phyloP scores from a whole-genome alignment of 805 yeast genomes.

The Pichia scutulata region DNA sequence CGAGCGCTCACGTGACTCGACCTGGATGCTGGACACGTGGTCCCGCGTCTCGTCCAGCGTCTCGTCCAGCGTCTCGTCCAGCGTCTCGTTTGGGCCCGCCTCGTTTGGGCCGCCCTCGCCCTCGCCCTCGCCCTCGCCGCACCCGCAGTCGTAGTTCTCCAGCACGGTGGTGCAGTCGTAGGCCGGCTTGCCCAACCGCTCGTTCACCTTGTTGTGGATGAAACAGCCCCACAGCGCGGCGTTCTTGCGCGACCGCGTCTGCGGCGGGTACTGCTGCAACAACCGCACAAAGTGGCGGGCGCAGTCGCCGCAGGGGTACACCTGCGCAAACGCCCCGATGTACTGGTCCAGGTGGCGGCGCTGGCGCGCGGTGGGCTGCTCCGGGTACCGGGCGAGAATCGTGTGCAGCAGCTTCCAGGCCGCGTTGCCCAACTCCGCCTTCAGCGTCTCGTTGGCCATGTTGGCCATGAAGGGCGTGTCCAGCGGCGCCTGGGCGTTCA shows the following conservation, averaged over 20 bases:
- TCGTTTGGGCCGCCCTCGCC: neutral
- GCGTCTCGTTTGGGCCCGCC: neutral
- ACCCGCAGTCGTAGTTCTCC: constrained; percentile 95
- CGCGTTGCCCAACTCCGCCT: constrained; percentile 80
- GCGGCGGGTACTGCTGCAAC: constrained; percentile 74
- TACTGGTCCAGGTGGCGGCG: constrained; percentile 54
- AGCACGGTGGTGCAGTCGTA: constrained; percentile 82
- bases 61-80: constrained; percentile 12
- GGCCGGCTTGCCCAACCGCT: constrained; percentile 52
- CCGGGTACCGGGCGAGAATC: constrained; percentile 87
- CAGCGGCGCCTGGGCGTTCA: too few species aligned
- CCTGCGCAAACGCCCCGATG: constrained; percentile 73
- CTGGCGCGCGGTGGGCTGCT: constrained; percentile 59
- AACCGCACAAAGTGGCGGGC: constrained; percentile 81
- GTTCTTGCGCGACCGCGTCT: constrained; percentile 58
- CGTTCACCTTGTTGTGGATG: constrained; percentile 81
- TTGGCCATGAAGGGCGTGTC: constrained; percentile 70
- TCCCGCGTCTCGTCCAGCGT: neutral
- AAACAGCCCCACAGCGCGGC: constrained; percentile 98
- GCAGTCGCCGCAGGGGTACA: constrained; percentile 96
- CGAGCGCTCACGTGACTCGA: neutral
- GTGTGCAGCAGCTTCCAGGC: constrained; percentile 94
- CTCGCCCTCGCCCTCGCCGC: constrained; percentile 61
- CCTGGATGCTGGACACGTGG: neutral
- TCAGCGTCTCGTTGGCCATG: constrained; percentile 67